A percentile compares a stretch with the other conserved stretches of the same genome.
Evolutionary conservation across 2,329 filamentous ascomycete species (phyloP).

Genomic region (Chalara sp.): DNA sequence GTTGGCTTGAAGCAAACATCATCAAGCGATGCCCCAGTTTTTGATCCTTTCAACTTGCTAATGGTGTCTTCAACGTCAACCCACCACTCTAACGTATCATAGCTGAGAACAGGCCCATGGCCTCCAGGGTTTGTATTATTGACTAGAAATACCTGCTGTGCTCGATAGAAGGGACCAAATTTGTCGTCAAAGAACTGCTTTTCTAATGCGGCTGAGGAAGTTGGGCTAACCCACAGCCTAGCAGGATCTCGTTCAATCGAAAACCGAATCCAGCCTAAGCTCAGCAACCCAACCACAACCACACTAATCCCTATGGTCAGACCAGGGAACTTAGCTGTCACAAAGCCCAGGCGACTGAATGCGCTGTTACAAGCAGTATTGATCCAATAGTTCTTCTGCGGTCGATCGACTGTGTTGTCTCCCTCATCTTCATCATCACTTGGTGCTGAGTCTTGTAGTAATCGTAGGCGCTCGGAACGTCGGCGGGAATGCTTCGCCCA

Average conservation of each 20-base stretch:
- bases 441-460: slow-evolving; percentile 75
- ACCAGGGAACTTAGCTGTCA: slow-evolving; percentile 75
- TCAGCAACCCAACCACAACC: slow-evolving; percentile 70
- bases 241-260: slow-evolving; percentile 88
- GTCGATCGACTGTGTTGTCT: slow-evolving; percentile 71
- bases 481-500: slow-evolving; percentile 68
- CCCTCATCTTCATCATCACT: slow-evolving; percentile 95
- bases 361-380: slow-evolving; percentile 76
- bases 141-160: slow-evolving; percentile 88
- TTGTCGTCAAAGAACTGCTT: slow-evolving; percentile 90
- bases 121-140: slow-evolving; percentile 67
- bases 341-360: slow-evolving; percentile 74
- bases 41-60: slow-evolving; percentile 60
- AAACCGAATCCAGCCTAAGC: slow-evolving; percentile 82
- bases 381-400: slow-evolving; percentile 71
- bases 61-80: slow-evolving; percentile 80
- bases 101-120: slow-evolving; percentile 73
- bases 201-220: slow-evolving; percentile 82
- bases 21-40: slow-evolving; percentile 62
- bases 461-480: slow-evolving; percentile 74
- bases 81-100: slow-evolving; percentile 91
- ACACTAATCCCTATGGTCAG: slow-evolving; percentile 75
- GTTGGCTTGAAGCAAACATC: slow-evolving; percentile 95
- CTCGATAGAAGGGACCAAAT: slow-evolving; percentile 93
- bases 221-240: slow-evolving; percentile 91